Percentiles rank a stretch among this genome's conserved stretches.
These are phyloP conservation scores for Aspergillus cavernicola DNA, from an alignment of 495 filamentous ascomycete genomes.

Conservation along the genomic window DNA sequence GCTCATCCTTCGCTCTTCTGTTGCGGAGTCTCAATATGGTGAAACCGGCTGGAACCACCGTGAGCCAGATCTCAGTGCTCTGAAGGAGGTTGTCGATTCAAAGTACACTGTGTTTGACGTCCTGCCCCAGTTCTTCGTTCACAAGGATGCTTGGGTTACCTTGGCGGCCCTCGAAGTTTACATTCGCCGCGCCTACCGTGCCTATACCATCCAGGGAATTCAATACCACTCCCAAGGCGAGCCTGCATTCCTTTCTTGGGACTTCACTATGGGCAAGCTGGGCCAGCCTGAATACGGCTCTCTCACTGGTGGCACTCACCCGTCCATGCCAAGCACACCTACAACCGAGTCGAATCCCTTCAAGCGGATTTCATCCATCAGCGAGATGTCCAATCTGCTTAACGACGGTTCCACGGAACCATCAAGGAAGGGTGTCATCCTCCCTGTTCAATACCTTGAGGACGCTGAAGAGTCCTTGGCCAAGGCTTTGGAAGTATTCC, in stretches of 20 bases:
- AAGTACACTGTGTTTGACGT: constrained; percentile 99
- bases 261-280: constrained; percentile 89
- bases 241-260: constrained; percentile 84
- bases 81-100: constrained; percentile 97
- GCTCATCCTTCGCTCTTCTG: constrained; percentile 93
- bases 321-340: constrained; percentile 85
- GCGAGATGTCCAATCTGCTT: constrained; percentile 87
- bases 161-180: constrained; percentile 94
- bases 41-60: constrained; percentile 97
- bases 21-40: constrained; percentile 94
- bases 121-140: constrained; percentile 86
- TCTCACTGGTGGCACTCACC: constrained; percentile 59
- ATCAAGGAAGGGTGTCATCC: constrained; percentile 87
- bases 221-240: constrained; percentile 80
- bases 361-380: constrained; percentile 86
- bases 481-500: constrained; percentile 80
- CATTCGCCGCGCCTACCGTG: constrained; percentile 92
- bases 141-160: constrained; percentile 92
- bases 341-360: constrained; percentile 58
- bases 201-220: constrained; percentile 82
- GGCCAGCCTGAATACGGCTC: constrained; percentile 85
- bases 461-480: constrained; percentile 83
- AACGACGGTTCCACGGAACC: constrained; percentile 66
- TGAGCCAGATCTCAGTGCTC: constrained; percentile 76
- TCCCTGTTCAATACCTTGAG: constrained; percentile 88